phyloP scores from a whole-genome alignment of 768 basidiomycete genomes.

The Saitozyma podzolica region DNA sequence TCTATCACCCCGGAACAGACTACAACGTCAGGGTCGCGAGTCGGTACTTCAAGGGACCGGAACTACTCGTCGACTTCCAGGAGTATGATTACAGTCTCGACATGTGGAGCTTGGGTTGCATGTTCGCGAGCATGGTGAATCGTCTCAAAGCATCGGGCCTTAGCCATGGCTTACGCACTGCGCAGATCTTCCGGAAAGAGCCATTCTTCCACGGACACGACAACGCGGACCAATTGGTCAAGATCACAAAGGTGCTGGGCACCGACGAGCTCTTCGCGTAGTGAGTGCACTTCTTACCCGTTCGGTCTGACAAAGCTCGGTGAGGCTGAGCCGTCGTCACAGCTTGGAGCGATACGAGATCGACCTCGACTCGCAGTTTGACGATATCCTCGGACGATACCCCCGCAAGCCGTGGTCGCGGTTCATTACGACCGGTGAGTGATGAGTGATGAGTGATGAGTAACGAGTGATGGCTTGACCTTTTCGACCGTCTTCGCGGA shows the following conservation, averaged over 20 bases:
- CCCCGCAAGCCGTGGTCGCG: constrained; percentile 92
- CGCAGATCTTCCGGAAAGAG: constrained; percentile 95
- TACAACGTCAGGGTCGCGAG: constrained; percentile 98
- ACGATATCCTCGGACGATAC: constrained; percentile 91
- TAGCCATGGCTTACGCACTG: neutral
- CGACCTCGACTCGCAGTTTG: constrained; percentile 91
- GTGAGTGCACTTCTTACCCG: constrained; percentile 28
- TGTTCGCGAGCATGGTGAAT: constrained; percentile 96
- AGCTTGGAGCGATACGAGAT: constrained; percentile 70
- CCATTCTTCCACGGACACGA: constrained; percentile 99
- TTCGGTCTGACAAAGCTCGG: neutral
- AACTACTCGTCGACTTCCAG: constrained; percentile 94
- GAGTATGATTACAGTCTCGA: constrained; percentile 97
- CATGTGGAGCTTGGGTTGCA: constrained; percentile 99
- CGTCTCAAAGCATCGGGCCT: neutral
- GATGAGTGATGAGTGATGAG: neutral
- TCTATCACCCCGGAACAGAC: constrained; percentile 95
- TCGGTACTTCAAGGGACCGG: constrained; percentile 97
- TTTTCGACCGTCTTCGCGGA: neutral
- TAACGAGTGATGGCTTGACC: neutral
- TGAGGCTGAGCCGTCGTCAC: constrained; percentile 7
- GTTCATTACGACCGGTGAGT: constrained; percentile 73
- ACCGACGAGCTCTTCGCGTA: constrained; percentile 93
- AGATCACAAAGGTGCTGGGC: constrained; percentile 95
- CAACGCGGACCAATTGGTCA: constrained; percentile 97